Conservation (phyloP, 331 rosid species). For the Erythrophleum ivorense region DNA sequence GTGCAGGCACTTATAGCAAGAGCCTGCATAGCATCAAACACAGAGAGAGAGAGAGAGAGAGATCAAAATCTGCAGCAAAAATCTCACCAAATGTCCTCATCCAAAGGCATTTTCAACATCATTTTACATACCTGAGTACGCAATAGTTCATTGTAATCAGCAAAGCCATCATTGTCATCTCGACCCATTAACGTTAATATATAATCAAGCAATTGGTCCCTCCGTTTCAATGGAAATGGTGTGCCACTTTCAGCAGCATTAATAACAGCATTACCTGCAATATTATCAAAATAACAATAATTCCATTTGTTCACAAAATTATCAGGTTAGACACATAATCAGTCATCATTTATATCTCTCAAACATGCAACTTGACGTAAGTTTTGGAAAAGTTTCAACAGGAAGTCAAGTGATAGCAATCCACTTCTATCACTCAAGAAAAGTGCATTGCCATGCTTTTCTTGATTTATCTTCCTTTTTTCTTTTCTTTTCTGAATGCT, state of each 20-base stretch:
- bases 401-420: conserved; percentile 21
- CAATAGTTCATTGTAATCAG: conserved; percentile 80
- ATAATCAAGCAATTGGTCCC: conserved; percentile 91
- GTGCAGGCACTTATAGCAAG: conserved; percentile 98
- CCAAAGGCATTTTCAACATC: conserved; percentile 21
- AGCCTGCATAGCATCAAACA: conserved; percentile 59
- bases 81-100: conserved; percentile 32
- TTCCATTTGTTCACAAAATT: conserved; percentile 13
- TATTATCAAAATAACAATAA: conserved; percentile 35
- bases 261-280: conserved; percentile 89
- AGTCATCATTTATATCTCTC: neutral
- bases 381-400: conserved; percentile 16
- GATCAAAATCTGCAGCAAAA: conserved; percentile 35
- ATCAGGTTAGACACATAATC: neutral
- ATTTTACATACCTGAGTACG: conserved; percentile 75
- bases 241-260: conserved; percentile 93
- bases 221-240: conserved; percentile 88
- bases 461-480: neutral
- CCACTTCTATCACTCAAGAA: conserved; percentile 6
- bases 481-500: neutral
- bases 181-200: conserved; percentile 89
- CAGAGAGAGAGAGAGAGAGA: conserved; percentile 7
- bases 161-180: conserved; percentile 80
- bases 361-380: conserved; percentile 11
- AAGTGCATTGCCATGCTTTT: conserved; percentile 11